Evolutionary conservation across 345 rosid genomes (phyloP), one percentile per base, ranked within the genome.

Genomic region (Citrus cavaleriei): DNA sequence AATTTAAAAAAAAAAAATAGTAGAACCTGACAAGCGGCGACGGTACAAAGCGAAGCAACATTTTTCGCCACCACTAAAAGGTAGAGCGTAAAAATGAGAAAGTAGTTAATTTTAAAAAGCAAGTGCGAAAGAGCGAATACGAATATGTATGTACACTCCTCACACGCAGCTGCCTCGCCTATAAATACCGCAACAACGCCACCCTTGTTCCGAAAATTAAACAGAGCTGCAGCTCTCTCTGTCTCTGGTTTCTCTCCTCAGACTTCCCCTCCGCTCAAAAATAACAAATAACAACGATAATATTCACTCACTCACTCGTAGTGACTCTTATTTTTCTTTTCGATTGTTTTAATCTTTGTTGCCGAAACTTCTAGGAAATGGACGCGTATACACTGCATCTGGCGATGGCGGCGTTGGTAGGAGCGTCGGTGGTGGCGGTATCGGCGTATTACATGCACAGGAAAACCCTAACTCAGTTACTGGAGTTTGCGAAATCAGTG

Each of bases 401-500:
- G 22, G 98, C 98, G 82, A 89, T 94, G 85, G 98, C 99, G 88
- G 98, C 99, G 79, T 91, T 97, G 30, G 90, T 97, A 1, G 98
- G 99, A 83, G 98, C 98, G 57, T 97, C 99, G 42, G 78, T 94
- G 37, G 98, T 94, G 35, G 98, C 98, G 1, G 97, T 94, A 10
- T 97, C 98, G 37, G 98, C 98, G 3, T 92, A 92, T 73, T 92
- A 85, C 79, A 92, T 93, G 98, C 98, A 97, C 83, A 87, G 96
- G 70, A 97, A 94, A 89, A 95, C 98, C 74, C 92, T 97, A 40
- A 90, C 81, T 78, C 97, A 93, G 87, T 81, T 97, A 37, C 93
- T 97, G 46, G 99, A 97, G 87, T 90, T 95, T 77, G 96, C 98
- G 7, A 93, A 88, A 85, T 81, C 93, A 28, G 88, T 91, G 37